These are phyloP conservation scores for Echinosophora koreensis DNA, from an alignment of 306 rosid genomes.

Conservation along the genomic window DNA sequence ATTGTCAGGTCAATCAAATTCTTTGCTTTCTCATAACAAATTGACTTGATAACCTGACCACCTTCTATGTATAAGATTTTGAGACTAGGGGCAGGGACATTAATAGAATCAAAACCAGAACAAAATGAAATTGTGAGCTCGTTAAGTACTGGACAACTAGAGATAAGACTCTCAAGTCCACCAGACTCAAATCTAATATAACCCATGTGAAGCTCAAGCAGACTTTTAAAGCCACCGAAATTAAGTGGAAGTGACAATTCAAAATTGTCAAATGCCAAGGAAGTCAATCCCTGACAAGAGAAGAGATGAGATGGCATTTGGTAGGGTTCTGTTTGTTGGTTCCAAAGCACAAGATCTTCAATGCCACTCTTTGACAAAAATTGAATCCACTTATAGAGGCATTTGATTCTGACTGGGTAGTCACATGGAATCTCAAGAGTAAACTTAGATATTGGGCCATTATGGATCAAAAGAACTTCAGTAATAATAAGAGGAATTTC, in stretches of 20 bases:
- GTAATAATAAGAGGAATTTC: neutral
- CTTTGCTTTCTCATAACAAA: slow-evolving; percentile 1
- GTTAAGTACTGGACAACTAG: neutral
- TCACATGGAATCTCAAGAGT: accelerated
- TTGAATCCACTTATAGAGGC: slow-evolving; percentile 5
- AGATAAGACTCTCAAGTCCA: slow-evolving; percentile 22
- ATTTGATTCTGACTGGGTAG: neutral
- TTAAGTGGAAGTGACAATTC: neutral
- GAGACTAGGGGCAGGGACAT: slow-evolving; percentile 19
- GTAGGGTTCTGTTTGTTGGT: neutral
- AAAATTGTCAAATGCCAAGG: neutral
- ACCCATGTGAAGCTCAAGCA: neutral
- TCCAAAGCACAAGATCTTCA: neutral
- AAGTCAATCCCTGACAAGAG: neutral
- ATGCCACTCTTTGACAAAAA: slow-evolving; percentile 14
- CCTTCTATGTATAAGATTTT: neutral
- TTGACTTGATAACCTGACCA: neutral
- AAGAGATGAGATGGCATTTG: slow-evolving; percentile 23
- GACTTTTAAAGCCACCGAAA: slow-evolving; percentile 26
- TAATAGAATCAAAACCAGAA: neutral
- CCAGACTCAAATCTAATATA: neutral
- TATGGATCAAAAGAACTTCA: slow-evolving; percentile 1
- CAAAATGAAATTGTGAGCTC: neutral
- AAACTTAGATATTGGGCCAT: neutral
- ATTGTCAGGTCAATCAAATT: slow-evolving; percentile 15